phyloP scores from a whole-genome alignment of 768 basidiomycete species.

The Boletus fagicola region DNA sequence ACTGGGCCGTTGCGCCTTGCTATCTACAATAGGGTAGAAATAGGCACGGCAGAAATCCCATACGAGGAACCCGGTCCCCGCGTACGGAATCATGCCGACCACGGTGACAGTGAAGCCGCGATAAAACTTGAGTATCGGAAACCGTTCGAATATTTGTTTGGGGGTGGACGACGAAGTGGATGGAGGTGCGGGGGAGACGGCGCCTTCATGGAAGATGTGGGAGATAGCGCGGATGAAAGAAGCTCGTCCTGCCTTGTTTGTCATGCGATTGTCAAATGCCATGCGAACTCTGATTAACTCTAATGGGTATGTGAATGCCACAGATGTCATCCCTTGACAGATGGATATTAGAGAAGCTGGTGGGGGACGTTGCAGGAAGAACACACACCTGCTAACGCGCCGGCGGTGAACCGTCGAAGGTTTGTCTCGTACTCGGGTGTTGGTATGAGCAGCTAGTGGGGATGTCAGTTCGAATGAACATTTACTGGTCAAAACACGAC shows the following conservation, averaged over 20 bases:
- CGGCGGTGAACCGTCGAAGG: slow-evolving; percentile 75
- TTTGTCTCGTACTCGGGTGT: slow-evolving; percentile 77
- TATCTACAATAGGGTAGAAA: slow-evolving; percentile 47
- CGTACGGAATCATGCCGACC: slow-evolving; percentile 91
- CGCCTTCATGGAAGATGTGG: slow-evolving; percentile 70
- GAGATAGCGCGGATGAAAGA: slow-evolving; percentile 55
- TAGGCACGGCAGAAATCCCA: slow-evolving; percentile 77
- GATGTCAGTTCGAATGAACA: not conserved
- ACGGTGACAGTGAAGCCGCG: slow-evolving; percentile 95
- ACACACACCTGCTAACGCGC: slow-evolving; percentile 76
- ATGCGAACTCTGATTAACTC: slow-evolving; percentile 95
- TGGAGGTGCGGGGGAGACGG: slow-evolving; percentile 26
- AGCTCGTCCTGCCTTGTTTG: slow-evolving; percentile 37
- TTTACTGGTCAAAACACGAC: not conserved
- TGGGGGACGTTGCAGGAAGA: not conserved
- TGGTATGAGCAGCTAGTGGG: slow-evolving; percentile 76
- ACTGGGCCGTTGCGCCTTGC: slow-evolving; percentile 38
- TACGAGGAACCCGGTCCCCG: slow-evolving; percentile 90
- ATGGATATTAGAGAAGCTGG: not conserved
- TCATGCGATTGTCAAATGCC: slow-evolving; percentile 56
- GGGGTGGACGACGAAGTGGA: slow-evolving; percentile 18
- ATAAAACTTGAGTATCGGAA: slow-evolving; percentile 88
- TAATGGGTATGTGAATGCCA: slow-evolving; percentile 91
- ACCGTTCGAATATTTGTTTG: slow-evolving; percentile 48
- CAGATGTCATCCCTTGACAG: slow-evolving; percentile 73